Base-by-base conservation (phyloP, 192 early-diverging fungal species). In the Geosiphon pyriformis region DNA sequence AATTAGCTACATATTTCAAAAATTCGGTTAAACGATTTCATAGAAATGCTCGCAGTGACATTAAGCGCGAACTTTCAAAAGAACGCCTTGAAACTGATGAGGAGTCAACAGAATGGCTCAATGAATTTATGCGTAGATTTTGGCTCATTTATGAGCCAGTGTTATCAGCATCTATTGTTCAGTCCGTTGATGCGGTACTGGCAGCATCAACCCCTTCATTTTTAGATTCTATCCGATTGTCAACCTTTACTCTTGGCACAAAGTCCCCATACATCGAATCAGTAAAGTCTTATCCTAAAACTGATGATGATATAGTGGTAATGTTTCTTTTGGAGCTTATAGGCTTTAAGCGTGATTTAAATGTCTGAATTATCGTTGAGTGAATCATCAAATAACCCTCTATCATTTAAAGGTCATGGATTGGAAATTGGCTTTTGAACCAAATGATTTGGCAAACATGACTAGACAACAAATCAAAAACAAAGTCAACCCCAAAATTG, bases 71-170 rank as follows among this genome's bases (percentile, higher is more conserved):
- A 54, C 72, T 88, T 56, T 72, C 83, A 68, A 68, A 76, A 33
- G 70, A 73, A 66, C 61, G 73, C 59, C 54, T 85, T 6, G 79
- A 80, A 34, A 72, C 72, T 20, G 75, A 82, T 27, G 67, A 61
- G 4, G 89, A 91, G 61, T 74, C 87, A 46, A 91, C 87, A 15
- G 93, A 92, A 50, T 97, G 94, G 94, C 78, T 97, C 48, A 97
- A 97, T 73, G 83, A 85, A 78, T 92, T 93, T 76, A 72, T 92
- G 59, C 79, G 80, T 26, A 80, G 87, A 52, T 95, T 93, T 77
- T 97, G 94, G 94, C 74, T 90, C 18, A 91, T 88, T 61, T 94
- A 90, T 63, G 94, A 97, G 75, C 93, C 93, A 34, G 84, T 84
- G 29, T 82, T 97, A 55, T 87, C 88, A 59, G 80, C 85, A 47